phyloP scores from a whole-genome alignment of 495 filamentous ascomycete species.

The Aspergillus avenaceus region DNA sequence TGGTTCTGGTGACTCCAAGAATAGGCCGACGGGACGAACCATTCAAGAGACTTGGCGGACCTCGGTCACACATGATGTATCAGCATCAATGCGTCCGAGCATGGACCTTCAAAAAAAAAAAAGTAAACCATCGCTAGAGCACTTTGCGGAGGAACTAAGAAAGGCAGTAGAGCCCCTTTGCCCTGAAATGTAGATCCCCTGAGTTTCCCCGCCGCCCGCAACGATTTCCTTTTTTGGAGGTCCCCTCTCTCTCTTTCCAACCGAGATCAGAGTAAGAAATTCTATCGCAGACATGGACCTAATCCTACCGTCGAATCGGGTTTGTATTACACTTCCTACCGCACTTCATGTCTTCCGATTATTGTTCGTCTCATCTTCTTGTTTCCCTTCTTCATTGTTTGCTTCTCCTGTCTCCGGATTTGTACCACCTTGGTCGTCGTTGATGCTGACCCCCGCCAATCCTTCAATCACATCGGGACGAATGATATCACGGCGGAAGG shows the following conservation, averaged over 20 bases:
- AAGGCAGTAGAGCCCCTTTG: neutral
- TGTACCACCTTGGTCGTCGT: constrained; percentile 18
- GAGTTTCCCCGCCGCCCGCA: constrained; percentile 2
- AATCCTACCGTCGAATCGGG: too few species aligned
- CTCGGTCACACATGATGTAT: constrained; percentile 29
- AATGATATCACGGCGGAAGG: constrained; percentile 78
- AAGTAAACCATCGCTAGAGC: neutral
- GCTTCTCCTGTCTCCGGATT: constrained; percentile 7
- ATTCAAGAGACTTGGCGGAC: constrained; percentile 11
- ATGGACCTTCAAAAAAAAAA: constrained; percentile 7
- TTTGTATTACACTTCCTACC: too few species aligned
- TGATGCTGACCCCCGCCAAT: constrained; percentile 56
- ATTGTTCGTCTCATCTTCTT: constrained; percentile 11
- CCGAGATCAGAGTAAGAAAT: neutral
- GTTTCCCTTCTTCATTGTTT: constrained; percentile 8
- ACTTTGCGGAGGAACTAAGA: neutral
- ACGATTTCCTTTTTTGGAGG: constrained; percentile 3
- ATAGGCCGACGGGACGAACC: constrained; percentile 8
- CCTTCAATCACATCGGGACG: constrained; percentile 64
- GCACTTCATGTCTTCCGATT: constrained; percentile 27
- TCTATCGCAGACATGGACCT: neutral
- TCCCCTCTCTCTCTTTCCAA: neutral
- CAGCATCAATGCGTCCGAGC: neutral
- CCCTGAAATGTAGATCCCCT: neutral
- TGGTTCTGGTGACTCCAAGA: neutral